Conservation (phyloP, 306 rosid genomes). For the Fragaria ananassa region DNA sequence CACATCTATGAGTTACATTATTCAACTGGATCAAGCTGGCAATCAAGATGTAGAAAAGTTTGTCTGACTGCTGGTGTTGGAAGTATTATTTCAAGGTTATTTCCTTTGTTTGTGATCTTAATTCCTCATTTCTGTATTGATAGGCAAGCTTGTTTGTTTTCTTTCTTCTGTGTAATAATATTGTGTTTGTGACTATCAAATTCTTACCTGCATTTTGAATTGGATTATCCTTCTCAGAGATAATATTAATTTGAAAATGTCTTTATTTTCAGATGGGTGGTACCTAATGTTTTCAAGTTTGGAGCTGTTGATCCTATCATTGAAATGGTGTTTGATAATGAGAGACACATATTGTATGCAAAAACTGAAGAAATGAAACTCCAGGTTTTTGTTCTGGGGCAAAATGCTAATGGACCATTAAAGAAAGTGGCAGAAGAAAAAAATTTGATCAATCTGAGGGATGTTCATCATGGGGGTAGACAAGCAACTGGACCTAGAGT, state of each 20-base stretch:
- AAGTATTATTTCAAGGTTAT: constrained; percentile 87
- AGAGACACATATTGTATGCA: constrained; percentile 79
- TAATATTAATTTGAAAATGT: constrained; percentile 18
- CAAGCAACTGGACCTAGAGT: constrained; percentile 74
- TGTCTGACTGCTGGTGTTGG: constrained; percentile 93
- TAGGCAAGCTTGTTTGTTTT: neutral
- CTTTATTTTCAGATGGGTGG: constrained; percentile 83
- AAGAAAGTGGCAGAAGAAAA: constrained; percentile 96
- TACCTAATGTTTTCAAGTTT: constrained; percentile 93
- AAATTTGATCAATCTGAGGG: constrained; percentile 76
- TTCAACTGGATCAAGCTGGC: constrained; percentile 93
- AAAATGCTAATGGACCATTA: constrained; percentile 78
- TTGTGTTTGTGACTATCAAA: neutral
- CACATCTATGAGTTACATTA: constrained; percentile 90
- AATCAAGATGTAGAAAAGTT: constrained; percentile 81
- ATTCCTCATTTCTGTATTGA: neutral
- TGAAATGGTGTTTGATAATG: constrained; percentile 91
- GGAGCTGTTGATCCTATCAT: constrained; percentile 88
- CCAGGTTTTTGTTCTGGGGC: constrained; percentile 75
- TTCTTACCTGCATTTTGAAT: constrained; percentile 9
- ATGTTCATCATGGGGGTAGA: constrained; percentile 72
- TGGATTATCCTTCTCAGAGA: constrained; percentile 15
- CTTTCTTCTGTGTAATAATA: neutral
- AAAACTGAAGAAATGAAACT: constrained; percentile 95
- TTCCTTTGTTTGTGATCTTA: constrained; percentile 4